Evolutionary conservation across 352 stramenopile species (phyloP).

Genomic region (Globisporangium emineosum): DNA sequence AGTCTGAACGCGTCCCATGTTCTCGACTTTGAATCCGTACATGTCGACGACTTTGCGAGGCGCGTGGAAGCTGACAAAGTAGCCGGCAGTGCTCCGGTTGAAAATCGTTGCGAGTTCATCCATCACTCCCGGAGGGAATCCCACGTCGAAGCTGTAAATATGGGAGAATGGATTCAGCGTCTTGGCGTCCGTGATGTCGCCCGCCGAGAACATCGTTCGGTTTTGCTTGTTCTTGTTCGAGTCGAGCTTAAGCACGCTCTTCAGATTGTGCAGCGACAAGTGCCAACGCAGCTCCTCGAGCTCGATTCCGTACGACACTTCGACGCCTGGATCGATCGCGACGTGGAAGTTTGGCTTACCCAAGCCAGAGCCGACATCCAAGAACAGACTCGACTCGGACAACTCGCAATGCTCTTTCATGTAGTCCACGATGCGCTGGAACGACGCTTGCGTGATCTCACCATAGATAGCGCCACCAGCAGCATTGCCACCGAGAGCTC

Average conservation of each 20-base stretch:
- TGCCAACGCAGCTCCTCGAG: slow-evolving; percentile 95
- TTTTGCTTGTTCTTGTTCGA: slow-evolving; percentile 52
- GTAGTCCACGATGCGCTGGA: slow-evolving; percentile 96
- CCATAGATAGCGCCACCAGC: slow-evolving; percentile 97
- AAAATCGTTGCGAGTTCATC: slow-evolving; percentile 92
- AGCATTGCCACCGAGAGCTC: slow-evolving; percentile 93
- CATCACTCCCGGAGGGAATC: slow-evolving; percentile 96
- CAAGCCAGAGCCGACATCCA: slow-evolving; percentile 96
- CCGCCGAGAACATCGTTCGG: slow-evolving; percentile 88
- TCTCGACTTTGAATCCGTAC: slow-evolving; percentile 93
- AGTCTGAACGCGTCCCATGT: slow-evolving; percentile 84
- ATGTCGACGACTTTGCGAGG: slow-evolving; percentile 90
- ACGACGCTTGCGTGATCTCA: slow-evolving; percentile 95
- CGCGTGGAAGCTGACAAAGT: slow-evolving; percentile 95
- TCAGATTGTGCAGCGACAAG: slow-evolving; percentile 92
- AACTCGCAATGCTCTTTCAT: slow-evolving; percentile 93
- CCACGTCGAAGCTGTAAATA: slow-evolving; percentile 98
- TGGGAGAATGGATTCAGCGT: slow-evolving; percentile 97
- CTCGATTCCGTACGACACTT: slow-evolving; percentile 95
- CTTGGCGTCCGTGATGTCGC: slow-evolving; percentile 92
- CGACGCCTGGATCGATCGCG: slow-evolving; percentile 92
- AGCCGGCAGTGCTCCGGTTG: slow-evolving; percentile 86
- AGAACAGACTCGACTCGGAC: slow-evolving; percentile 86
- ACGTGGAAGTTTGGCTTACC: slow-evolving; percentile 98
- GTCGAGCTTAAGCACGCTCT: slow-evolving; percentile 80